Conservation (phyloP, 495 filamentous ascomycete species). For the Pseudoneurospora amorphoporcata region DNA sequence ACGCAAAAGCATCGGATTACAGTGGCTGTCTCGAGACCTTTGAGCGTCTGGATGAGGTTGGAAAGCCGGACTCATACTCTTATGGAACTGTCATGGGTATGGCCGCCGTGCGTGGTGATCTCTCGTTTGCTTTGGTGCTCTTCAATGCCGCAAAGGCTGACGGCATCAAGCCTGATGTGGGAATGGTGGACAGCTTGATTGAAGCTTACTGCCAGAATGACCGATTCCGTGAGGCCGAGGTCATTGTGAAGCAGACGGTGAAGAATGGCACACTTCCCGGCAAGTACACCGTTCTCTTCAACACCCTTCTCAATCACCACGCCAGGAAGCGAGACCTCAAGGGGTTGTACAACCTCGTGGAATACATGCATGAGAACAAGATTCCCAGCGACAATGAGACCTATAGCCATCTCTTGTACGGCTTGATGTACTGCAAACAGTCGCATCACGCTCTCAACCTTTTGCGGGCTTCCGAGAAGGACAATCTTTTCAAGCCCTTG, state of each 20-base stretch:
- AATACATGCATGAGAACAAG: slow-evolving; percentile 46
- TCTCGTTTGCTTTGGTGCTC: slow-evolving; percentile 54
- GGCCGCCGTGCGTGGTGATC: slow-evolving; percentile 62
- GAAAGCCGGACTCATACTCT: slow-evolving; percentile 47
- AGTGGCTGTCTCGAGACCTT: slow-evolving; percentile 51
- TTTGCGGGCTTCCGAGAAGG: slow-evolving; percentile 47
- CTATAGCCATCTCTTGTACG: slow-evolving; percentile 63
- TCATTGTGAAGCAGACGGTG: slow-evolving; percentile 34
- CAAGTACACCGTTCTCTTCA: slow-evolving; percentile 58
- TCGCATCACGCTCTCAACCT: slow-evolving; percentile 57
- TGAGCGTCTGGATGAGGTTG: slow-evolving; percentile 38
- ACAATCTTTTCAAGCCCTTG: slow-evolving; percentile 46
- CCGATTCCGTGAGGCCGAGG: slow-evolving; percentile 48
- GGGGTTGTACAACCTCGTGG: slow-evolving; percentile 48
- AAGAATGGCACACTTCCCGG: slow-evolving; percentile 31
- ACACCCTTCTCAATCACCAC: slow-evolving; percentile 58
- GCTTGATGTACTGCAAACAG: slow-evolving; percentile 49
- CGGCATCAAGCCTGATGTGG: slow-evolving; percentile 26
- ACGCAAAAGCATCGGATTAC: slow-evolving; percentile 54
- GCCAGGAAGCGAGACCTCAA: slow-evolving; percentile 55
- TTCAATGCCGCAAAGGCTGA: slow-evolving; percentile 41
- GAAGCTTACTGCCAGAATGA: slow-evolving; percentile 59
- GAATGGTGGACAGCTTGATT: slow-evolving; percentile 56
- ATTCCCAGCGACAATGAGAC: slow-evolving; percentile 59
- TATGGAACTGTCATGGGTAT: slow-evolving; percentile 65